phyloP scores from a whole-genome alignment of 2,329 filamentous ascomycete genomes.

The Monilinia fructicola region DNA sequence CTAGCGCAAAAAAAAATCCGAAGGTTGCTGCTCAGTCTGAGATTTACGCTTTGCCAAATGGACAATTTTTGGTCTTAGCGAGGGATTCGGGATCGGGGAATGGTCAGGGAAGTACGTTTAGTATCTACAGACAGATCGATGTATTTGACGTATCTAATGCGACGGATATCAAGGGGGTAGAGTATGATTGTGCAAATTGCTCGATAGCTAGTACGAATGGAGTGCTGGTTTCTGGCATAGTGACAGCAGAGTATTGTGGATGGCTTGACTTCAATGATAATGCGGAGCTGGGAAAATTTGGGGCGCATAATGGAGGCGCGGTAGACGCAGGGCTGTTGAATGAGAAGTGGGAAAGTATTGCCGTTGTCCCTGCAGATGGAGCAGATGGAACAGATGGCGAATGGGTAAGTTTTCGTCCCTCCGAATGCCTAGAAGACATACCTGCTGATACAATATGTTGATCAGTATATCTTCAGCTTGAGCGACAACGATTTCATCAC shows the following conservation, averaged over 20 bases:
- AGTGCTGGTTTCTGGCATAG: slow-evolving; percentile 53
- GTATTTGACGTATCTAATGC: slow-evolving; percentile 63
- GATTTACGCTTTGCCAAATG: slow-evolving; percentile 61
- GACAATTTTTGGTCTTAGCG: slow-evolving; percentile 66
- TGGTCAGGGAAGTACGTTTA: slow-evolving; percentile 52
- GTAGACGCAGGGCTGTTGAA: slow-evolving; percentile 62
- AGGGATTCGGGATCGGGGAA: slow-evolving; percentile 62
- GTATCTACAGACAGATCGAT: slow-evolving; percentile 67
- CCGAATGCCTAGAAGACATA: no score
- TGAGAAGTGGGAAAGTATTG: slow-evolving; percentile 75
- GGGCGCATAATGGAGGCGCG: slow-evolving; percentile 65
- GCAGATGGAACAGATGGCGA: slow-evolving; percentile 51
- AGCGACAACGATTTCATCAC: slow-evolving; percentile 77
- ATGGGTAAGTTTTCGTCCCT: slow-evolving; percentile 43
- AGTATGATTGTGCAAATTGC: slow-evolving; percentile 44
- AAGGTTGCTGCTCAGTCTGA: slow-evolving; percentile 66
- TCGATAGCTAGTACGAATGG: slow-evolving; percentile 47
- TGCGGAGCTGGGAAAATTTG: slow-evolving; percentile 62
- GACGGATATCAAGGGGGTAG: slow-evolving; percentile 57
- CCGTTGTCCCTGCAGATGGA: slow-evolving; percentile 58
- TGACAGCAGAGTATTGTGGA: slow-evolving; percentile 59
- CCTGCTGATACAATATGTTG: background rate
- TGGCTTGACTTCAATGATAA: slow-evolving; percentile 71
- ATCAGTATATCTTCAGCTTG: slow-evolving; percentile 59
- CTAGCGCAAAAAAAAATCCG: slow-evolving; percentile 45